Base-by-base conservation (phyloP, 2,329 filamentous ascomycete species). In the Exophiala alcalophila region DNA sequence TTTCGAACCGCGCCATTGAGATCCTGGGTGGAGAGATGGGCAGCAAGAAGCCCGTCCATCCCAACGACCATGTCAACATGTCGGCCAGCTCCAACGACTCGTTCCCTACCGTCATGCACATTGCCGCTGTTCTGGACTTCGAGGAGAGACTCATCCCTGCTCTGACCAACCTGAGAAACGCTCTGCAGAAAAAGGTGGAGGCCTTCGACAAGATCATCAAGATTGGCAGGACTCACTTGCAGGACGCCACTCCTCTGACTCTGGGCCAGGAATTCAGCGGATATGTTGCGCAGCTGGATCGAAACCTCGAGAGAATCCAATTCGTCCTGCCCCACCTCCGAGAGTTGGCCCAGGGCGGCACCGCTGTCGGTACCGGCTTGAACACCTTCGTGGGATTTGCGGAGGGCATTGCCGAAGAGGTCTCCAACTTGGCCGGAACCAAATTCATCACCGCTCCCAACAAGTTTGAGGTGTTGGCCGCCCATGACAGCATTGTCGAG, bases 1-100 rank as follows among this genome's bases (percentile, higher is more conserved):
- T 98, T 69, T 96, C 91, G 55, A 98, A 97, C 80, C 87, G 92
- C 56, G 92, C 92, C 55, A 97, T 97, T 68, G 91, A 97, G 76
- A 94, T 97, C 53, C 78, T 97, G 40, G 92, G 92, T 58, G 92
- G 92, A 60, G 78, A 77, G 55, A 95, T 89, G 86, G 92, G 92
- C 59, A 83, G 76, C 79, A 97, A 97, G 83, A 95, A 94, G 76
- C 92, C 92, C 19, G 92, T 98, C 54, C 92, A 98, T 73, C 92
- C 92, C 61, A 98, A 97, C 71, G 92, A 98, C 74, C 92, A 98
- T 68, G 92, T 98, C 69, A 98, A 98, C 80, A 94, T 94, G 81
- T 94, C 86, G 55, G 92, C 92, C 58, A 96, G 89, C 35, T 97
- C 92, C 61, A 98, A 98, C 75, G 92, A 98, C 67, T 96, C 91